These are phyloP conservation scores for Flammula alnicola DNA, from an alignment of 1,284 basidiomycete genomes.

Conservation along the genomic window DNA sequence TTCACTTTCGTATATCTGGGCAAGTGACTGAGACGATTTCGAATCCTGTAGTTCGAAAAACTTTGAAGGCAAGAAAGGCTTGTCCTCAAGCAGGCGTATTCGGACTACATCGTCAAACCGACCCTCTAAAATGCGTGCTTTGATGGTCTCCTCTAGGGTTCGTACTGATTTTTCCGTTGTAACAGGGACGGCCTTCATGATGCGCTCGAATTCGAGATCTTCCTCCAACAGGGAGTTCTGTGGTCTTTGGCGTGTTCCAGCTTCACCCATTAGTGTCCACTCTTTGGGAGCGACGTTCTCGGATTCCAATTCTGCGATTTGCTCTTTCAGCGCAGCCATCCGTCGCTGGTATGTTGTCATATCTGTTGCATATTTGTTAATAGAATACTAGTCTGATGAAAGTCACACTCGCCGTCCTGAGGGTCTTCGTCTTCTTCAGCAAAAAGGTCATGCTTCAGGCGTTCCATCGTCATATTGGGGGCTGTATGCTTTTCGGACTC, in stretches of 20 bases:
- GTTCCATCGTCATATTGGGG: slow-evolving; percentile 51
- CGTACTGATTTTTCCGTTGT: slow-evolving; percentile 90
- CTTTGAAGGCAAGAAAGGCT: slow-evolving; percentile 89
- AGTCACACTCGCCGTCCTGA: slow-evolving; percentile 38
- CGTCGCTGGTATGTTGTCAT: slow-evolving; percentile 69
- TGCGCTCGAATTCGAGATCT: slow-evolving; percentile 93
- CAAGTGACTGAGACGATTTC: slow-evolving; percentile 87
- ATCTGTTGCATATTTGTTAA: slow-evolving; percentile 34
- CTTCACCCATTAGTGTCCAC: slow-evolving; percentile 95
- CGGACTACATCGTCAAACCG: slow-evolving; percentile 94
- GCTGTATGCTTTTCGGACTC: slow-evolving; percentile 25
- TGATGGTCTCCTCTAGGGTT: slow-evolving; percentile 90
- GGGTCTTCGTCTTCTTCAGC: slow-evolving; percentile 61
- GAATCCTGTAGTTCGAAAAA: slow-evolving; percentile 90
- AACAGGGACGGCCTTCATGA: slow-evolving; percentile 85
- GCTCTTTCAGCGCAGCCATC: slow-evolving; percentile 59
- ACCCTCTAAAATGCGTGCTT: slow-evolving; percentile 84
- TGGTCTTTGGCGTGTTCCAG: slow-evolving; percentile 80
- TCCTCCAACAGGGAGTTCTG: slow-evolving; percentile 93
- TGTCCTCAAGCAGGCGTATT: slow-evolving; percentile 77
- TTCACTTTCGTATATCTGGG: slow-evolving; percentile 96
- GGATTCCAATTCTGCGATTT: slow-evolving; percentile 73
- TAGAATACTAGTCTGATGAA: slow-evolving; percentile 6
- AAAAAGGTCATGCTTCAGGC: slow-evolving; percentile 71
- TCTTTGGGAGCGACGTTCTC: slow-evolving; percentile 77